Evolutionary conservation across 2,329 filamentous ascomycete species (phyloP).

Genomic region (Rhexocercosporidium sp.): DNA sequence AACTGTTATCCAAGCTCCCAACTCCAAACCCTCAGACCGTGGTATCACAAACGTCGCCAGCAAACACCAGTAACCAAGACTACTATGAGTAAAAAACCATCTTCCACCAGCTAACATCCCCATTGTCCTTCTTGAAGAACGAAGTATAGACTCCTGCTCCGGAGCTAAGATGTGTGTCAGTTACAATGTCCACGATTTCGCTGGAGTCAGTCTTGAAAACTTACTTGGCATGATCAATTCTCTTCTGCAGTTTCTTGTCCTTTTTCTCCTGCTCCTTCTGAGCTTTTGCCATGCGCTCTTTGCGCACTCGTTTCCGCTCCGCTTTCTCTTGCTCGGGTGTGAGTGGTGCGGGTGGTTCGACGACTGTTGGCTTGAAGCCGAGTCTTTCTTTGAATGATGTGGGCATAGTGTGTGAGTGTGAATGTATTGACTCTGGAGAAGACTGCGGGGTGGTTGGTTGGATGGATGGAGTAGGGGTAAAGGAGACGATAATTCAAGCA

Average conservation of each 20-base stretch:
- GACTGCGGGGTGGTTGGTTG: too few relatives aligned
- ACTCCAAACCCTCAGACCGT: background rate
- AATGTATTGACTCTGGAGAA: background rate
- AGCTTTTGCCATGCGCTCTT: slow-evolving; percentile 11
- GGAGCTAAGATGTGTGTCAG: slow-evolving; percentile 2
- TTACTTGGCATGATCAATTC: slow-evolving; percentile 19
- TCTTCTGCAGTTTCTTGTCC: slow-evolving; percentile 14
- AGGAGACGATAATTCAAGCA: too few relatives aligned
- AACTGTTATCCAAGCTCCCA: background rate
- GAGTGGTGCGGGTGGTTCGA: slow-evolving; percentile 3
- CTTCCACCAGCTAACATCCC: slow-evolving; percentile 21
- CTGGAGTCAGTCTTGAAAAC: background rate
- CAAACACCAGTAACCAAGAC: background rate
- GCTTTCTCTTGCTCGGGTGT: slow-evolving; percentile 17
- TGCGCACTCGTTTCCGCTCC: slow-evolving; percentile 15
- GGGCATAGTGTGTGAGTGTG: background rate
- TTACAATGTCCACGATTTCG: background rate
- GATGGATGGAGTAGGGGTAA: too few relatives aligned
- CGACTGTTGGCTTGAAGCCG: slow-evolving; percentile 4
- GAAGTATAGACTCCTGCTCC: slow-evolving; percentile 20
- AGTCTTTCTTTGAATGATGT: background rate
- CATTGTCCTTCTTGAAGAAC: slow-evolving; percentile 24
- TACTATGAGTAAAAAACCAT: background rate
- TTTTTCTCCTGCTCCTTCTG: slow-evolving; percentile 20
- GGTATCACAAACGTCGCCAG: background rate